These are phyloP conservation scores for Arthrobotrys entomopaga DNA, from an alignment of 2,329 filamentous ascomycete species.

Conservation along the genomic window DNA sequence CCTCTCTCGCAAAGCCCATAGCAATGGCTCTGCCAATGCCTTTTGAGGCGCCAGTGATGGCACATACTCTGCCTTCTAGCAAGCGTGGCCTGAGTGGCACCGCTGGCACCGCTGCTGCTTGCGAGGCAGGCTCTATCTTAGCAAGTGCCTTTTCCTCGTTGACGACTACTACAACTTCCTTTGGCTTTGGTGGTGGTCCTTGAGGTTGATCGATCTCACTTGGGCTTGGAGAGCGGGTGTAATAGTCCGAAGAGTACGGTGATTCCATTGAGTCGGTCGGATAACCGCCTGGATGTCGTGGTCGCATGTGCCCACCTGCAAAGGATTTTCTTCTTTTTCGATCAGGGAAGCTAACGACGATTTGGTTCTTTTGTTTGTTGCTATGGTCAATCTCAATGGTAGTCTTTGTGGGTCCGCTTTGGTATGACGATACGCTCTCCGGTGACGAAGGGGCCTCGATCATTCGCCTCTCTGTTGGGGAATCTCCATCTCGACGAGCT, in stretches of 20 bases:
- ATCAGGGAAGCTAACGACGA: constrained; percentile 51
- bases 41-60: constrained; percentile 76
- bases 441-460: constrained; percentile 51
- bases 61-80: constrained; percentile 60
- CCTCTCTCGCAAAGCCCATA: constrained; percentile 71
- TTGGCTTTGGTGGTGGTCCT: constrained; percentile 15
- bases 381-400: constrained; percentile 52
- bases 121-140: constrained; percentile 21
- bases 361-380: constrained; percentile 54
- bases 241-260: constrained; percentile 49
- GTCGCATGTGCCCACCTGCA: constrained; percentile 27
- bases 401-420: constrained; percentile 51
- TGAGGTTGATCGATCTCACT: constrained; percentile 39
- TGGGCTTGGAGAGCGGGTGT: constrained; percentile 49
- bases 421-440: constrained; percentile 48
- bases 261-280: constrained; percentile 52
- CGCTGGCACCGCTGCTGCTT: constrained; percentile 35
- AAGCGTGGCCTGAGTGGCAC: constrained; percentile 57
- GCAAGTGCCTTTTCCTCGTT: constrained; percentile 47
- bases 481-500: constrained; percentile 44
- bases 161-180: constrained; percentile 50
- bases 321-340: constrained; percentile 50
- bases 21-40: constrained; percentile 78
- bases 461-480: constrained; percentile 49
- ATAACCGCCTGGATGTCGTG: constrained; percentile 34